Base-by-base conservation (phyloP, 495 filamentous ascomycete genomes). In the Oleoguttula mirabilis region DNA sequence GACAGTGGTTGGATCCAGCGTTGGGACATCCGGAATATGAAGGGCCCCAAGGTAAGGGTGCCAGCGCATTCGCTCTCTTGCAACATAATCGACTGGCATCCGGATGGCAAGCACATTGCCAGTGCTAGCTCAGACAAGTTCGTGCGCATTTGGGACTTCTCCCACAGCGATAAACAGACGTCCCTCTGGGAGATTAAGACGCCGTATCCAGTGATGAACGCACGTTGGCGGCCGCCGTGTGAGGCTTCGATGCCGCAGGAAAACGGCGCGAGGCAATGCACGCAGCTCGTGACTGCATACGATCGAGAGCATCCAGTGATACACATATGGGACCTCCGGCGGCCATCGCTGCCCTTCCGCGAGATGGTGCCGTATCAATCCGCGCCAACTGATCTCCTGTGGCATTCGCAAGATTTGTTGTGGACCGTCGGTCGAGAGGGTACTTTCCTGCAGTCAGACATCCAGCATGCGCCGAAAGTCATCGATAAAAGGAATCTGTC, bases 61-160 rank as follows among this genome's bases (percentile, higher is more conserved):
- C 79, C 81, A 33, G 92, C 86, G 21, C 90, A 98, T 58, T 73
- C 81, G 50, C 80, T 77, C 31, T 72, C 78, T 0, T 93, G 82
- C 54, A 79, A 75, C 43, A 70, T 84, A 3, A 77, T 98, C 35
- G 84, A 93, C 50, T 98, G 92, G 90, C 90, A 98, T 56, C 86
- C 85, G 1, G 88, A 95, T 59, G 90, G 90, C 21, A 82, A 82
- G 45, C 83, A 96, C 59, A 66, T 94, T 12, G 77, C 82, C 27
- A 94, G 84, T 55, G 86, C 81, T 19, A 81, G 88, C 27, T 68
- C 73, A 19, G 90, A 98, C 57, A 76, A 76, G 46, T 80, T 77
- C 37, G 82, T 93, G 51, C 78, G 88, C 55, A 77, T 96, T 23
- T 98, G 92, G 92, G 85, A 96, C 59, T 72, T 95, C 54, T 81